These are phyloP conservation scores for Eucalyptus regnans DNA, from an alignment of 345 rosid genomes.

Conservation along the genomic window DNA sequence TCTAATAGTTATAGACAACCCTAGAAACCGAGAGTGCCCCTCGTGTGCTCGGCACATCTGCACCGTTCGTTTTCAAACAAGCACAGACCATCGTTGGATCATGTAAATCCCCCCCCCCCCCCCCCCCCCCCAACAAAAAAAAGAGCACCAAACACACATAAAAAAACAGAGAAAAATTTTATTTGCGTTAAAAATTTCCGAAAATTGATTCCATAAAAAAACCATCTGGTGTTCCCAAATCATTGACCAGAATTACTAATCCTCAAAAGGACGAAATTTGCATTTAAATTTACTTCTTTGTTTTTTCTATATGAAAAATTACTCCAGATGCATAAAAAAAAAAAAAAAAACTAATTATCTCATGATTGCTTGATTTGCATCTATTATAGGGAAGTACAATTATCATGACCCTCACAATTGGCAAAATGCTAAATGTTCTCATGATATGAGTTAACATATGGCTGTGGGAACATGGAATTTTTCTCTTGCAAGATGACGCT, in stretches of 20 bases:
- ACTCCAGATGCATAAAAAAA: background rate
- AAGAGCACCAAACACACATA: too few relatives aligned
- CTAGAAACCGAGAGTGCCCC: background rate
- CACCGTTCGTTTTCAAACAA: background rate
- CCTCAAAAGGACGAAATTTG: too few relatives aligned
- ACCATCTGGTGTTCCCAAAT: too few relatives aligned
- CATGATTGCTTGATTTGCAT: background rate
- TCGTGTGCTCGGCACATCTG: background rate
- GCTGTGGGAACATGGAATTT: background rate
- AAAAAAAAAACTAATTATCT: background rate
- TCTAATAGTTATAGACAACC: background rate
- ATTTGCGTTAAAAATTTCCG: too few relatives aligned
- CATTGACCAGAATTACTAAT: too few relatives aligned
- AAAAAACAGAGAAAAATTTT: too few relatives aligned
- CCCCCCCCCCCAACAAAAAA: fast-evolving
- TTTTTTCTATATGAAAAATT: background rate
- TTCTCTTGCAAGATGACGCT: background rate
- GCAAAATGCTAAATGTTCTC: background rate
- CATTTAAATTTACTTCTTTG: too few relatives aligned
- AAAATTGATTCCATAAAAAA: too few relatives aligned
- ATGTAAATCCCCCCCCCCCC: too few relatives aligned
- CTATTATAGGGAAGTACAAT: background rate
- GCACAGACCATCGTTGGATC: background rate
- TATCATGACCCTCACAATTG: background rate
- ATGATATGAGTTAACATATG: background rate